Evolutionary conservation across 2,329 filamentous ascomycete species (phyloP).

Genomic region (Lecanoromycetidae sp.): DNA sequence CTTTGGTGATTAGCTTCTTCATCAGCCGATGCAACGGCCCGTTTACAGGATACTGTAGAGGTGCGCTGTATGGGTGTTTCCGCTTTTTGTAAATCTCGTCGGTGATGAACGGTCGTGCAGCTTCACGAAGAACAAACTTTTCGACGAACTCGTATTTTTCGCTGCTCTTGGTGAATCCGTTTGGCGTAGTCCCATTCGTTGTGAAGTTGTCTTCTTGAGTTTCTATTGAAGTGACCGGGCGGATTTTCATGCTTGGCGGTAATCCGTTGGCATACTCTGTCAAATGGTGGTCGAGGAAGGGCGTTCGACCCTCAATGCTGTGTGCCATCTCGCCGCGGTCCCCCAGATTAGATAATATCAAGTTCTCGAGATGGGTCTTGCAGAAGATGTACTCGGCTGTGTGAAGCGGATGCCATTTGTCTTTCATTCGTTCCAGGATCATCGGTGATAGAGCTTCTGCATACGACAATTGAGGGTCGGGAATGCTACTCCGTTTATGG

Average conservation of each 20-base stretch:
- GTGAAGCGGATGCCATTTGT: constrained; percentile 33
- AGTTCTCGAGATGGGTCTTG: constrained; percentile 28
- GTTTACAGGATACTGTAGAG: constrained; percentile 29
- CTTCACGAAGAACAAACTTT: constrained; percentile 43
- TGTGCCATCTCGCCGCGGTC: constrained; percentile 37
- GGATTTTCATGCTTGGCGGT: constrained; percentile 27
- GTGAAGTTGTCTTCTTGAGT: no score
- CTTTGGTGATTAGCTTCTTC: constrained; percentile 25
- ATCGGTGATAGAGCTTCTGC: not conserved
- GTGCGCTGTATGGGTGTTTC: constrained; percentile 42
- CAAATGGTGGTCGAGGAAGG: constrained; percentile 26
- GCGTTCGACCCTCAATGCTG: constrained; percentile 27
- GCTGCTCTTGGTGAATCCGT: no score
- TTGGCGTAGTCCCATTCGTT: no score
- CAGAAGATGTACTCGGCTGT: constrained; percentile 29
- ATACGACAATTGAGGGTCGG: constrained; percentile 21
- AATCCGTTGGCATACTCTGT: constrained; percentile 30
- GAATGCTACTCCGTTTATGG: no score
- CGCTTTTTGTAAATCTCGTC: constrained; percentile 39
- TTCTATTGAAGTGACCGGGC: no score
- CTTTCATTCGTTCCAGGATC: constrained; percentile 26
- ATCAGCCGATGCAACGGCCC: constrained; percentile 33
- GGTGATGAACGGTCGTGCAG: constrained; percentile 39
- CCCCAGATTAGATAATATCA: constrained; percentile 33
- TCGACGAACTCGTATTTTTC: no score